These are phyloP conservation scores for Russula olivacea DNA, from an alignment of 768 basidiomycete genomes.

Conservation along the genomic window DNA sequence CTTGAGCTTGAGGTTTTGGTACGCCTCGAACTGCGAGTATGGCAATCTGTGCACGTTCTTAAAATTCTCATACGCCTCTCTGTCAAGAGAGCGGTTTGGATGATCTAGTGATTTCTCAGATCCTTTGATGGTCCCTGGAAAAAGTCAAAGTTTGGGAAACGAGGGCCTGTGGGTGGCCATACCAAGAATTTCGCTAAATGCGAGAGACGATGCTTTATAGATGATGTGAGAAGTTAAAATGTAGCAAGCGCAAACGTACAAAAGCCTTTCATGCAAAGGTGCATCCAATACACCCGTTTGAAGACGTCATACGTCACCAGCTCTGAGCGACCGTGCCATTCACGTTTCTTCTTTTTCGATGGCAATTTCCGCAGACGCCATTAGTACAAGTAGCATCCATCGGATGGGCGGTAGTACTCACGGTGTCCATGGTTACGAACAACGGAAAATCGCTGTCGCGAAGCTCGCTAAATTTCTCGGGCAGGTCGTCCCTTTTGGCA, in stretches of 20 bases:
- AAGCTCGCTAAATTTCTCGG: slow-evolving; percentile 50
- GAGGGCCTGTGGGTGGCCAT: background rate
- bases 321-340: background rate
- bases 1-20: slow-evolving; percentile 43
- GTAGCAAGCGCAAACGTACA: slow-evolving; percentile 34
- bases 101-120: slow-evolving; percentile 45
- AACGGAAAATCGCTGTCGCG: slow-evolving; percentile 60
- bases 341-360: slow-evolving; percentile 2
- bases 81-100: slow-evolving; percentile 14
- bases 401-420: slow-evolving; percentile 29
- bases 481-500: slow-evolving; percentile 43
- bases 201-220: slow-evolving; percentile 50
- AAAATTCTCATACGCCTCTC: slow-evolving; percentile 2
- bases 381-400: background rate
- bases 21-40: slow-evolving; percentile 42
- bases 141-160: background rate
- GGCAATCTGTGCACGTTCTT: background rate
- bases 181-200: slow-evolving; percentile 65
- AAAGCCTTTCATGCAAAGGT: slow-evolving; percentile 48
- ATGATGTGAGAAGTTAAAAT: background rate
- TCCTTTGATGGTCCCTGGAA: slow-evolving; percentile 55
- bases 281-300: slow-evolving; percentile 50
- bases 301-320: slow-evolving; percentile 46
- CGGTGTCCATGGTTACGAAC: slow-evolving; percentile 61
- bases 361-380: background rate